These are phyloP conservation scores for Trametes polyzona DNA, from an alignment of 1,284 basidiomycete species.

Conservation along the genomic window DNA sequence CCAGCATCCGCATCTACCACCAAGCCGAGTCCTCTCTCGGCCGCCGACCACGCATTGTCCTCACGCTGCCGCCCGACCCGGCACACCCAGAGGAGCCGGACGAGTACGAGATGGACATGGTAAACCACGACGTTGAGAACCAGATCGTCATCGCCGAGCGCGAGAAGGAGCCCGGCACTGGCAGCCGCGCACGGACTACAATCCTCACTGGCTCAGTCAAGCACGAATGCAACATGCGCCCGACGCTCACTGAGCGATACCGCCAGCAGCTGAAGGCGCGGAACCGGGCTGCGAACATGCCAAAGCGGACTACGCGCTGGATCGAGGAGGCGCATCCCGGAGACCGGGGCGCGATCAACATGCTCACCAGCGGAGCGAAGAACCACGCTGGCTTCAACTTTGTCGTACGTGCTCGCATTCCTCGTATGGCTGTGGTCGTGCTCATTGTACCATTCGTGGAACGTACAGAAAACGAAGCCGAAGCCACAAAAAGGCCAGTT, in stretches of 20 bases:
- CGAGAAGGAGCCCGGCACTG: conserved; percentile 62
- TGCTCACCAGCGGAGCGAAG: conserved; percentile 47
- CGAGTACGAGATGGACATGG: conserved; percentile 78
- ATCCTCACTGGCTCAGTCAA: conserved; percentile 76
- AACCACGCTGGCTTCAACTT: conserved; percentile 53
- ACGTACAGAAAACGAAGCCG: conserved; percentile 58
- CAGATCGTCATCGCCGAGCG: conserved; percentile 79
- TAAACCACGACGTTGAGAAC: conserved; percentile 75
- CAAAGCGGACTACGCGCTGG: conserved; percentile 58
- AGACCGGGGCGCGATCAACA: conserved; percentile 69
- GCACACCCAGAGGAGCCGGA: conserved; percentile 55
- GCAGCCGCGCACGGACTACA: conserved; percentile 64
- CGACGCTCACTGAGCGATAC: conserved; percentile 65
- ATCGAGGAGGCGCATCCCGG: conserved; percentile 61
- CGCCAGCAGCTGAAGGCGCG: conserved; percentile 67
- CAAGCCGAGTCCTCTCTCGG: conserved; percentile 44
- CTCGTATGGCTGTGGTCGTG: neutral
- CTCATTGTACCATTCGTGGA: neutral
- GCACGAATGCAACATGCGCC: conserved; percentile 73
- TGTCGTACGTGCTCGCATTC: conserved; percentile 45
- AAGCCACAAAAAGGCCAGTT: conserved; percentile 71
- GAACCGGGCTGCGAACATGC: conserved; percentile 63
- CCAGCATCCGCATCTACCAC: conserved; percentile 74
- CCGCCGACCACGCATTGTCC: conserved; percentile 63
- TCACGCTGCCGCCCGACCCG: conserved; percentile 65